A percentile compares a stretch with the other conserved stretches of the same genome.
These are phyloP conservation scores for Sideroxylon spinosum DNA, from an alignment of 179 eudicot species.

Conservation along the genomic window DNA sequence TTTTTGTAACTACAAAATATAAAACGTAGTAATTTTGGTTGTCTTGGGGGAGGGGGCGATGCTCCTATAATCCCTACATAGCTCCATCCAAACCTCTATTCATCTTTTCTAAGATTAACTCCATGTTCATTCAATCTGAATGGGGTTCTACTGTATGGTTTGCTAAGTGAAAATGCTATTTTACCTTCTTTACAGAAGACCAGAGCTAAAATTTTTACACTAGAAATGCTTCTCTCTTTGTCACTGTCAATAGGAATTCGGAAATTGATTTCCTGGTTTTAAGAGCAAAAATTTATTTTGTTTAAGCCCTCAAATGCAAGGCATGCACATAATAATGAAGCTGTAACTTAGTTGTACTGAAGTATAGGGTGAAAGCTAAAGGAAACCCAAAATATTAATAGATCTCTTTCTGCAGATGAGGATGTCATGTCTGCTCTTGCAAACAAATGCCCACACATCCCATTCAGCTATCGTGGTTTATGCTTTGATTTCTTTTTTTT, in stretches of 20 bases:
- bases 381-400: slow-evolving; percentile 86
- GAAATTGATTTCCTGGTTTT: not conserved
- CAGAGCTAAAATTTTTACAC: not conserved
- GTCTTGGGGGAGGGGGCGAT: too few species aligned
- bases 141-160: too few species aligned
- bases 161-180: too few species aligned
- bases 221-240: not conserved
- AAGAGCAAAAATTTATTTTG: not conserved
- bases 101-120: too few species aligned
- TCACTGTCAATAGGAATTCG: too few species aligned
- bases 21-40: too few species aligned
- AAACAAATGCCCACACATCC: slow-evolving; percentile 74
- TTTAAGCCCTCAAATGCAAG: not conserved
- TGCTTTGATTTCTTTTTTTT: not conserved
- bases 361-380: slow-evolving; percentile 87
- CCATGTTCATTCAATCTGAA: too few species aligned
- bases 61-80: too few species aligned
- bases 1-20: too few species aligned
- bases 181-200: too few species aligned
- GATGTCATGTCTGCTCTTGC: slow-evolving; percentile 94
- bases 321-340: not conserved
- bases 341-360: slow-evolving; percentile 24
- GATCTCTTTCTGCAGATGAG: slow-evolving; percentile 94
- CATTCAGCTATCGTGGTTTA: slow-evolving; percentile 52
- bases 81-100: too few species aligned